Evolutionary conservation across 768 basidiomycete species (phyloP), one percentile per base, ranked within the genome.

Genomic region (Clathrus columnatus): DNA sequence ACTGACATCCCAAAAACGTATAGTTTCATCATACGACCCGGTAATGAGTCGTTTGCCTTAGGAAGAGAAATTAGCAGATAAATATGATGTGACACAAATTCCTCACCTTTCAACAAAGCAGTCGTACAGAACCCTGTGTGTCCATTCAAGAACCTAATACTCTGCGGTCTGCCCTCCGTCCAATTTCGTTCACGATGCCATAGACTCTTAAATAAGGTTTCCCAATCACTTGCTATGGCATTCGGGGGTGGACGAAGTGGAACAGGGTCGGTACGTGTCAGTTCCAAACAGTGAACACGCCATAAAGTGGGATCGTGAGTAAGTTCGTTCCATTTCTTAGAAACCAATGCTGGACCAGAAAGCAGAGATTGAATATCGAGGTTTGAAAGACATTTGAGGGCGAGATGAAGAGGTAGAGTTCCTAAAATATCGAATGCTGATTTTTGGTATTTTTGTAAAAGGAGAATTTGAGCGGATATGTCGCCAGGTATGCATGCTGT

Each of bases 91-190:
- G 43, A 36, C 7, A 1, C 42, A 7, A 20, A 0, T 28, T 10
- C 56, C 69, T 10, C 58, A 73, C 76, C 77, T 59, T 84, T 74
- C 27, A 93, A 66, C 7, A 87, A 72, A 7, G 94, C 72, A 0
- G 87, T 88, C 1, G 91, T 94, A 60, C 89, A 90, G 67, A 91
- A 93, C 63, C 85, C 87, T 11, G 85, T 89, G 63, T 95, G 92
- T 0, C 89, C 91, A 43, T 70, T 79, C 58, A 94, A 74, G 75
- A 94, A 86, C 18, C 83, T 73, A 50, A 93, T 75, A 18, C 73
- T 76, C 67, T 93, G 91, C 0, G 91, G 85, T 1, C 88, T 71
- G 0, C 78, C 91, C 56, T 83, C 70, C 50, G 75, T 71, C 75
- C 92, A 89, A 70, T 94, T 94, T 41, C 80, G 80, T 69, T 95